These are phyloP conservation scores for Ophiobolus disseminans DNA, from an alignment of 2,329 filamentous ascomycete species.

Conservation along the genomic window DNA sequence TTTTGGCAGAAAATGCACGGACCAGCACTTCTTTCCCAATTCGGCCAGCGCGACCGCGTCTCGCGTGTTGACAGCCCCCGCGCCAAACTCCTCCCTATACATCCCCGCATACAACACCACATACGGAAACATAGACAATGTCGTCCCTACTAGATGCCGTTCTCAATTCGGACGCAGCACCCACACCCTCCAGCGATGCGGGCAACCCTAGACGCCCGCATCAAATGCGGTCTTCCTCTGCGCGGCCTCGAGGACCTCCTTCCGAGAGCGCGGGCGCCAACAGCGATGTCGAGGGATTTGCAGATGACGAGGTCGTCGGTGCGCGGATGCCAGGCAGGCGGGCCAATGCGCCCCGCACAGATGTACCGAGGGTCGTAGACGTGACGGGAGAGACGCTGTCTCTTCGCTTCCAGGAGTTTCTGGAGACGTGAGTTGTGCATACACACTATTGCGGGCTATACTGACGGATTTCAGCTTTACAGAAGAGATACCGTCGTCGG, in stretches of 20 bases:
- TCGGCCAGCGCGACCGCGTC: constrained; percentile 29
- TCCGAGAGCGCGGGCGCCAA: constrained; percentile 59
- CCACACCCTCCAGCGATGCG: constrained; percentile 47
- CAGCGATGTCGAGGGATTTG: constrained; percentile 65
- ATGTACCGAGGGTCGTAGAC: constrained; percentile 77
- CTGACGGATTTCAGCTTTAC: constrained; percentile 59
- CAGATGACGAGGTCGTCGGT: constrained; percentile 68
- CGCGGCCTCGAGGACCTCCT: constrained; percentile 61
- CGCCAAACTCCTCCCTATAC: constrained; percentile 7
- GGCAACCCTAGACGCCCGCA: constrained; percentile 46
- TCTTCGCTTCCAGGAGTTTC: constrained; percentile 78
- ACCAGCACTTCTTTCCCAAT: constrained; percentile 24
- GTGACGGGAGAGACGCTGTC: constrained; percentile 76
- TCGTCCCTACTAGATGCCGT: constrained; percentile 60
- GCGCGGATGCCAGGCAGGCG: constrained; percentile 51
- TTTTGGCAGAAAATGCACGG: constrained; percentile 7
- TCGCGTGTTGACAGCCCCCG: constrained; percentile 30
- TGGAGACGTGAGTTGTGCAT: constrained; percentile 68
- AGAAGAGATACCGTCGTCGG: constrained; percentile 71
- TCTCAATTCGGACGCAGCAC: constrained; percentile 56
- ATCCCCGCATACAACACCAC: constrained; percentile 9
- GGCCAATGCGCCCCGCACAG: constrained; percentile 57
- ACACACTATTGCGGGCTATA: background rate
- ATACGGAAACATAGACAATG: constrained; percentile 48
- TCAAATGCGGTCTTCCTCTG: constrained; percentile 58